A percentile compares a stretch with the other conserved stretches of the same genome.
These are phyloP conservation scores for Gorgonomyces haynaldii DNA, from an alignment of 192 early-diverging fungal species.

Conservation along the genomic window DNA sequence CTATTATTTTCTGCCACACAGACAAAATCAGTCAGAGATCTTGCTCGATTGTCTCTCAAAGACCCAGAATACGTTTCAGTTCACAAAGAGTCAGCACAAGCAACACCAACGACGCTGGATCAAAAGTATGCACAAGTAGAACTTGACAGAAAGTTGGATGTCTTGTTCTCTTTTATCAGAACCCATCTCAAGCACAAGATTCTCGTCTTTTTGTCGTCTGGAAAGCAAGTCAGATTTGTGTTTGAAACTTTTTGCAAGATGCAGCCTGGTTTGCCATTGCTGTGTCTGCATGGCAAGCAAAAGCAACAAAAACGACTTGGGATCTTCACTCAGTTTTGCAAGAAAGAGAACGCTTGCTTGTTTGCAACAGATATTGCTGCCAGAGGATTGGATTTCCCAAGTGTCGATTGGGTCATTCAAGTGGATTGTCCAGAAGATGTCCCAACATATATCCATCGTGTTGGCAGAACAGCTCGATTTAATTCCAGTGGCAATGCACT, in stretches of 20 bases:
- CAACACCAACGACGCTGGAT: constrained; percentile 69
- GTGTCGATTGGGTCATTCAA: constrained; percentile 98
- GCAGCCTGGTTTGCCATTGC: constrained; percentile 80
- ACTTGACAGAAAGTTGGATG: constrained; percentile 84
- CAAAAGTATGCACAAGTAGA: constrained; percentile 82
- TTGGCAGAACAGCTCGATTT: constrained; percentile 93
- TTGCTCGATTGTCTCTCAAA: constrained; percentile 78
- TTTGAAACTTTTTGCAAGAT: constrained; percentile 93
- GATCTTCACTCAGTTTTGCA: constrained; percentile 83
- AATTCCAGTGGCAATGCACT: constrained; percentile 78
- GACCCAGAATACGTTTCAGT: constrained; percentile 93
- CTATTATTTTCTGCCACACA: constrained; percentile 96
- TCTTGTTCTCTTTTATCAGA: constrained; percentile 88
- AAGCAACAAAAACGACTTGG: constrained; percentile 88
- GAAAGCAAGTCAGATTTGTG: constrained; percentile 90
- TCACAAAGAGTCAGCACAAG: constrained; percentile 66
- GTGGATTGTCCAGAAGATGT: constrained; percentile 94
- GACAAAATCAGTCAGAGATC: constrained; percentile 89
- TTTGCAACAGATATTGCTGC: constrained; percentile 95
- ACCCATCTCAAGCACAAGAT: constrained; percentile 83
- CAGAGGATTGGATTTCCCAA: constrained; percentile 90
- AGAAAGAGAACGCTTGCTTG: constrained; percentile 61
- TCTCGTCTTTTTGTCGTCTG: constrained; percentile 88
- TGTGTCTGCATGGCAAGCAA: constrained; percentile 94
- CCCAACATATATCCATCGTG: constrained; percentile 95